Evolutionary conservation across 139 green algal genomes (phyloP), one percentile per base, ranked within the genome.

Genomic region (Chlorella sp.): DNA sequence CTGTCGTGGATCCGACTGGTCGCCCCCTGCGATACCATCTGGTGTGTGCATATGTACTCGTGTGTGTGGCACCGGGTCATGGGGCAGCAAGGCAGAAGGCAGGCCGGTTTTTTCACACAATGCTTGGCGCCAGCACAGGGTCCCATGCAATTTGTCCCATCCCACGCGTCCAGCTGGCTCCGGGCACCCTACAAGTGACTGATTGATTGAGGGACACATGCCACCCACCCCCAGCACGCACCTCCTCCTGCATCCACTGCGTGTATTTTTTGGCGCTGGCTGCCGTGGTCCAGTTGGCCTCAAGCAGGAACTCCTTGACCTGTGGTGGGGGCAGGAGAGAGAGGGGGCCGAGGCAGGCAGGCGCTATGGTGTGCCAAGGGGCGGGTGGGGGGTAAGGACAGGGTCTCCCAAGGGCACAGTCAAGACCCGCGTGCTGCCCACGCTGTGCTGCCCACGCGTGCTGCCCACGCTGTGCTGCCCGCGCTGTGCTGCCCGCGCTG

Each of bases 241-340:
- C 77, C 76, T 86, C 30, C 4, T 80, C 5, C 28, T 36, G 40
- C 30, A 22, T 81, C 88, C 88, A 91, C 48, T 88, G 24, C 57
- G 89, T 60, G 69, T 94, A 87, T 66, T 93, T 92, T 57, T 92
- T 92, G 64, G 80, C 48, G 12, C 91, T 91, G 57, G 75, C 77
- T 24, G 84, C 82, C 28, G 87, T 92, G 3, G 81, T 84, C 88
- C 88, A 91, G 37, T 90, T 90, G 37, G 89, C 91, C 37, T 90
- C 79, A 57, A 96, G 87, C 89, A 95, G 81, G 83, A 91, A 89
- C 53, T 88, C 80, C 90, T 96, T 96, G 77, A 96, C 91, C 92
- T 96, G 95, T 36, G 94, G 89, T 83, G 94, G 95, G 39, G 15
- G 78, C 1, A 40, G 40, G 78, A 11, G 78, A 19, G 36, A 53